Percentiles rank a stretch among this genome's conserved stretches.
Evolutionary conservation across 768 basidiomycete species (phyloP).

Genomic region (Saitozyma sp.): DNA sequence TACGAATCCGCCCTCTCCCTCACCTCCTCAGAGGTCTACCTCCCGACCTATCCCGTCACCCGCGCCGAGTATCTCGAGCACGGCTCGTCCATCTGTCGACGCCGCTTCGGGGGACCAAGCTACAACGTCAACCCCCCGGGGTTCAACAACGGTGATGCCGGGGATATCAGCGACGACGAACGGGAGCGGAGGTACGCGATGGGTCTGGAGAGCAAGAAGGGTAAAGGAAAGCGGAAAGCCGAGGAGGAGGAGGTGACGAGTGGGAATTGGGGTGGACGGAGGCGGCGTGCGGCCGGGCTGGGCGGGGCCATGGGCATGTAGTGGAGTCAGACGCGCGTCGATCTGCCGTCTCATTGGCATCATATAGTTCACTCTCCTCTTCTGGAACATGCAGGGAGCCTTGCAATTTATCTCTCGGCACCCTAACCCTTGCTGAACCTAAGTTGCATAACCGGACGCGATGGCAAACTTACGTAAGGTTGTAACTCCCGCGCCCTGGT

Average conservation of each 20-base stretch:
- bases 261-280: constrained; percentile 47
- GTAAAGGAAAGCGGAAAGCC: constrained; percentile 23
- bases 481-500: no score
- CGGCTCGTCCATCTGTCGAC: constrained; percentile 71
- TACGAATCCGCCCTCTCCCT: constrained; percentile 52
- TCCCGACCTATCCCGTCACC: constrained; percentile 64
- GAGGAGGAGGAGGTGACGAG: constrained; percentile 45
- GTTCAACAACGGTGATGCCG: neutral
- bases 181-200: constrained; percentile 44
- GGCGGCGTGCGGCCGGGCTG: constrained; percentile 21
- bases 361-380: no score
- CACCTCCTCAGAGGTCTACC: constrained; percentile 62
- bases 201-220: constrained; percentile 34
- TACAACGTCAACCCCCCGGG: constrained; percentile 42
- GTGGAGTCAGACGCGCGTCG: neutral
- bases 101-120: constrained; percentile 62
- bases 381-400: neutral
- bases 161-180: constrained; percentile 41
- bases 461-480: no score
- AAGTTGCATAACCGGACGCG: no score
- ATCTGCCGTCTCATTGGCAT: neutral
- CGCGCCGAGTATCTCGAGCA: constrained; percentile 80
- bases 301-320: constrained; percentile 3
- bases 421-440: no score
- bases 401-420: neutral